Evolutionary conservation across 768 basidiomycete genomes (phyloP), one percentile per base, ranked within the genome.

Genomic region (Boletus pseudo-olivaceus): DNA sequence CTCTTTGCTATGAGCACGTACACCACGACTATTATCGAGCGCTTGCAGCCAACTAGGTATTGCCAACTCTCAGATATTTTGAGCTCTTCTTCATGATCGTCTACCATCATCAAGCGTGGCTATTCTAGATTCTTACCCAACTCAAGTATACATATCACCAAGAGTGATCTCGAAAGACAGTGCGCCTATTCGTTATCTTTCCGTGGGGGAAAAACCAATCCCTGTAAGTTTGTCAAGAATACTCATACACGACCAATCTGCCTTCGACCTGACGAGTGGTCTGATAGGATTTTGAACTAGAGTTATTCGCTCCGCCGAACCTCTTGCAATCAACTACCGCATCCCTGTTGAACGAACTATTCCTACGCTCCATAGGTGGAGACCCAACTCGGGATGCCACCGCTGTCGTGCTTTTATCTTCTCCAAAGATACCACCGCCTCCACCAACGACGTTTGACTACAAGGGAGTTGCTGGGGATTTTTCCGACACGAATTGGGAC

Each of bases 121-220:
- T 1, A 64, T 84, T 3, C 63, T 86, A 20, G 85, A 85, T 61
- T 69, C 73, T 6, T 86, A 87, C 58, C 66, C 79, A 6, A 70
- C 72, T 15, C 75, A 77, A 11, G 68, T 72, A 5, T 86, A 85
- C 57, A 74, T 80, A 17, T 74, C 75, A 14, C 41, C 65, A 0
- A 57, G 45, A 9, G 67, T 72, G 9, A 62, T 73, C 7, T 51
- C 75, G 0, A 67, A 69, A 44, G 70, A 75, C 38, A 73, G 74
- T 48, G 75, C 82, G 6, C 82, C 84, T 4, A 56, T 84, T 20
- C 78, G 83, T 27, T 84, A 80, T 62, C 76, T 86, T 20, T 69
- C 75, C 5, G 71, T 72, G 4, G 53, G 55, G 20, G 27, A 49
- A 9, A 51, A 42, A 17, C 33, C 49, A 27, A 48, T 55, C 30